These are phyloP conservation scores for Trichophyton rubrum DNA, from an alignment of 2,329 filamentous ascomycete species.

Conservation along the genomic window DNA sequence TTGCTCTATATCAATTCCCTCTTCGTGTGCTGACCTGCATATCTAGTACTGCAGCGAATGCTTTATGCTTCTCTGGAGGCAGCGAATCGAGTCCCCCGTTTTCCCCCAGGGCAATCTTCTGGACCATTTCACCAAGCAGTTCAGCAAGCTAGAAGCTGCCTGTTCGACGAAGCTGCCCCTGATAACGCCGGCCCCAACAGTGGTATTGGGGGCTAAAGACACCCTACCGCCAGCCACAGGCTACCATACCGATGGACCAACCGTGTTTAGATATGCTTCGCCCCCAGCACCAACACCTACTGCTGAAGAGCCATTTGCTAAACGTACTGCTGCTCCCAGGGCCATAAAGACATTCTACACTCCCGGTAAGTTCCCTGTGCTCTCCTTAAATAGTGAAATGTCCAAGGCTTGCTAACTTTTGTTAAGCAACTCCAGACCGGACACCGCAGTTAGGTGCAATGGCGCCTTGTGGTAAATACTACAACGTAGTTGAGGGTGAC, in stretches of 20 bases:
- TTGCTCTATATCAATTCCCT: neutral
- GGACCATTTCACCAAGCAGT: constrained; percentile 14
- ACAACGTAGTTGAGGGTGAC: constrained; percentile 11
- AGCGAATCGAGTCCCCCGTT: constrained; percentile 12
- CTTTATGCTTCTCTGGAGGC: constrained; percentile 14
- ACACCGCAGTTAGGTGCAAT: constrained; percentile 13
- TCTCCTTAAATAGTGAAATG: no score
- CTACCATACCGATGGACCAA: neutral
- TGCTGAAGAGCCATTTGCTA: neutral
- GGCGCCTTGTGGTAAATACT: constrained; percentile 11
- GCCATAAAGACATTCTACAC: neutral
- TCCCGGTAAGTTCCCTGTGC: neutral
- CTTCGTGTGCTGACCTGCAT: neutral
- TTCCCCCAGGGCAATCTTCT: constrained; percentile 12
- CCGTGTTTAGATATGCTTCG: neutral
- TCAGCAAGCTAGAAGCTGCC: constrained; percentile 10
- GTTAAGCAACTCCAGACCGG: constrained; percentile 7
- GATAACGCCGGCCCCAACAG: constrained; percentile 7
- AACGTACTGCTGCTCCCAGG: neutral
- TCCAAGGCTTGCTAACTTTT: neutral
- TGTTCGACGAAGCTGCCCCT: constrained; percentile 10
- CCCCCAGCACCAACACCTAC: neutral
- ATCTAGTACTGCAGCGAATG: constrained; percentile 15
- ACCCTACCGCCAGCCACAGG: neutral
- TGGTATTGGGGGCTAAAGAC: constrained; percentile 5